Evolutionary conservation across 192 early-diverging fungal species (phyloP).

Genomic region (Backusella liffmaniae): DNA sequence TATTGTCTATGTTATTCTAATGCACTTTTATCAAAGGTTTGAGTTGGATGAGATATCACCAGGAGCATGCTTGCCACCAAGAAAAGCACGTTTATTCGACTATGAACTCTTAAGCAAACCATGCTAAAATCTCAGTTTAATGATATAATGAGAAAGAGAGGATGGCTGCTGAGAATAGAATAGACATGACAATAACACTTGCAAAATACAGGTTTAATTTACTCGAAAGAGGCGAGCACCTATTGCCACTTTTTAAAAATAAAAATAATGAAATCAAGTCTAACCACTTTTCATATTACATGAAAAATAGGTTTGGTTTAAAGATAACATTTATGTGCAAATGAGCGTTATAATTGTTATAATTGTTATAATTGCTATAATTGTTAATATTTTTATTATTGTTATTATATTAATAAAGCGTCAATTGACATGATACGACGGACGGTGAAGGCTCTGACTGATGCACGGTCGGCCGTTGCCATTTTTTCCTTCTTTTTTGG

Average conservation of each 20-base stretch:
- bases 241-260: neutral
- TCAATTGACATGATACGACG: neutral
- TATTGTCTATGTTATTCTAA: neutral
- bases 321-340: neutral
- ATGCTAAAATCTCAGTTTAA: neutral
- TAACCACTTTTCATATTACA: too few species aligned
- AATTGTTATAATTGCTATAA: too few species aligned
- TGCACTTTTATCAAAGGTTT: constrained; percentile 40
- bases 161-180: neutral
- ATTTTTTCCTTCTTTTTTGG: neutral
- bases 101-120: constrained; percentile 67
- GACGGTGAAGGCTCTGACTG: neutral
- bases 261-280: too few species aligned
- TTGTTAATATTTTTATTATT: neutral
- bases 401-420: neutral
- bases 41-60: constrained; percentile 65
- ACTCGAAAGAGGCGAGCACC: neutral
- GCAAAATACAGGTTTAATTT: neutral
- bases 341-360: neutral
- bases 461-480: neutral
- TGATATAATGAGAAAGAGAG: neutral
- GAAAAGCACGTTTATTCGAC: constrained; percentile 53
- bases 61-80: constrained; percentile 46
- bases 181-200: neutral
- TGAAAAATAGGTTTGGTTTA: too few species aligned